Evolutionary conservation across 306 rosid species (phyloP).

Genomic region (Vigna radiata): DNA sequence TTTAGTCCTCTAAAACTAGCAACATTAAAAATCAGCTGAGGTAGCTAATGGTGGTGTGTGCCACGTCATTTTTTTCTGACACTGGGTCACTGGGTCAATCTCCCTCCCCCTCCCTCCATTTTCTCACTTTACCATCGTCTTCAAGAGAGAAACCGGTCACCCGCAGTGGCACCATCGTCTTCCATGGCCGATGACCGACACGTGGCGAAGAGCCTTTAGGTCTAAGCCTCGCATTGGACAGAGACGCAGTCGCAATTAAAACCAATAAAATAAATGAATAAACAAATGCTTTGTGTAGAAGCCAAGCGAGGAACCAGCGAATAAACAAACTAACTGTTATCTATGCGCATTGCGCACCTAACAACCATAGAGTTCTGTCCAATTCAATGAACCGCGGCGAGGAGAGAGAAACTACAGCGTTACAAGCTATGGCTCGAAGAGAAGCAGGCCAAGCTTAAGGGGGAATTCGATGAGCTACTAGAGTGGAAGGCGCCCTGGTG

Average conservation of each 20-base stretch:
- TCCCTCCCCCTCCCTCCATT: too few species aligned
- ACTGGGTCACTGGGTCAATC: too few species aligned
- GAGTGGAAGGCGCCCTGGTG: too few species aligned
- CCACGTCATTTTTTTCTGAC: too few species aligned
- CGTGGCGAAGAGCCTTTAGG: conserved; percentile 44
- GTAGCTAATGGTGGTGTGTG: too few species aligned
- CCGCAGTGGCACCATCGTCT: too few species aligned
- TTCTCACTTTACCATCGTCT: too few species aligned
- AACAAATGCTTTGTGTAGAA: not conserved
- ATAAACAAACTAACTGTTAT: conserved; percentile 17
- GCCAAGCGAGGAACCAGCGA: conserved; percentile 4
- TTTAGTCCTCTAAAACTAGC: too few species aligned
- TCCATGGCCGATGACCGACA: conserved; percentile 17
- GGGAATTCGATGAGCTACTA: conserved; percentile 53
- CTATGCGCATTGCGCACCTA: conserved; percentile 47
- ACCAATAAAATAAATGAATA: not conserved
- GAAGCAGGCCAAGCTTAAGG: conserved; percentile 52
- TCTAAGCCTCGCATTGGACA: conserved; percentile 17
- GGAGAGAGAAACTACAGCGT: conserved; percentile 9
- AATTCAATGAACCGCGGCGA: conserved; percentile 47
- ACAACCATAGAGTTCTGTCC: conserved; percentile 33
- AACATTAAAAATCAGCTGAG: too few species aligned
- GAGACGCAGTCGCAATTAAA: not conserved
- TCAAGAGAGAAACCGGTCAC: too few species aligned
- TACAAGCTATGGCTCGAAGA: conserved; percentile 57